Conservation (phyloP, 495 filamentous ascomycete genomes). For the Cudoniella acicularis region DNA sequence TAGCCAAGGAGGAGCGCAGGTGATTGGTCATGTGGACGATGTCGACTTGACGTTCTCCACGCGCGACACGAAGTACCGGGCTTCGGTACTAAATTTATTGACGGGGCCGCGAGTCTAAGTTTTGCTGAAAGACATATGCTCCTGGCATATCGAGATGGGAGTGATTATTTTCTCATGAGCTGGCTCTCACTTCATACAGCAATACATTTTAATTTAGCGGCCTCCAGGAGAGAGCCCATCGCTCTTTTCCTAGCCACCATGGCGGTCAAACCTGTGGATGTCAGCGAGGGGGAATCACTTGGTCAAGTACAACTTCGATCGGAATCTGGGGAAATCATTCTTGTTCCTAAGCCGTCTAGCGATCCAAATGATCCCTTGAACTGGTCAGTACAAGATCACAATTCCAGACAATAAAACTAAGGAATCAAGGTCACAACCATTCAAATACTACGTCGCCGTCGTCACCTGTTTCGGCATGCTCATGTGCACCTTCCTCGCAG, state of each 20-base stretch:
- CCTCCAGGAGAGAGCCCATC: slow-evolving; percentile 8
- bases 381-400: slow-evolving; percentile 22
- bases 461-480: slow-evolving; percentile 48
- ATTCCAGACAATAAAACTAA: not conserved
- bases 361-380: slow-evolving; percentile 61
- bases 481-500: slow-evolving; percentile 51
- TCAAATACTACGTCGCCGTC: slow-evolving; percentile 45
- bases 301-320: slow-evolving; percentile 9
- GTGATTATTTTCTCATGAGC: not conserved
- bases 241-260: not conserved
- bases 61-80: not conserved
- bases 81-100: not conserved
- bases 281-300: slow-evolving; percentile 5
- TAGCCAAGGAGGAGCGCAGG: not conserved
- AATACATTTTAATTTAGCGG: not conserved
- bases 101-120: not conserved
- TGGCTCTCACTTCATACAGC: not conserved
- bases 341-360: slow-evolving; percentile 53
- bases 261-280: not conserved
- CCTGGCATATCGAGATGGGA: not conserved
- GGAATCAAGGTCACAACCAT: slow-evolving; percentile 37
- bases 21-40: not conserved
- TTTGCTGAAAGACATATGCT: not conserved
- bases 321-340: slow-evolving; percentile 38
- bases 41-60: not conserved